Evolutionary conservation across 2,329 filamentous ascomycete species (phyloP).

Genomic region (Stylonectria norvegica): DNA sequence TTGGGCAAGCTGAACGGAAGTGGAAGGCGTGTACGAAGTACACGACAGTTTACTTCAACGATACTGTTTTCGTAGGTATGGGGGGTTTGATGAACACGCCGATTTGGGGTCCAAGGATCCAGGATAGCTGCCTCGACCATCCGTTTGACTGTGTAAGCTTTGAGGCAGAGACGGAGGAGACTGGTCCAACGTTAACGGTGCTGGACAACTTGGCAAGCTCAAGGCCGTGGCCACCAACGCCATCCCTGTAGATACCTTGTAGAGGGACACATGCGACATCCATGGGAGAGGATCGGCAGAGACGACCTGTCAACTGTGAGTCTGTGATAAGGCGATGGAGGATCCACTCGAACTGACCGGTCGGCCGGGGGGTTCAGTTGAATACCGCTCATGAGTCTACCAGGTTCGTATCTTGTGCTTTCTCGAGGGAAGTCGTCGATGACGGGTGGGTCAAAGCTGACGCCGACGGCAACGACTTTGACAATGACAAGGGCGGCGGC

Average conservation of each 20-base stretch:
- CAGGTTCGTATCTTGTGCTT: no score
- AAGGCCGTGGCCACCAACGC: background rate
- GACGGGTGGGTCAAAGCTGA: conserved; percentile 9
- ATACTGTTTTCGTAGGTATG: conserved; percentile 1
- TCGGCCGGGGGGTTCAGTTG: conserved; percentile 9
- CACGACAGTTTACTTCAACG: conserved; percentile 3
- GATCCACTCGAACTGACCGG: conserved; percentile 14
- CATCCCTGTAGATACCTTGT: background rate
- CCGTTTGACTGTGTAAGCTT: background rate
- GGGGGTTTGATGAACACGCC: no score
- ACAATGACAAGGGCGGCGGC: no score
- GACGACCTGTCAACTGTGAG: conserved; percentile 19
- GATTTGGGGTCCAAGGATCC: no score
- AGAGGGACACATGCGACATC: conserved; percentile 2
- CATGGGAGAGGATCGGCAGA: conserved; percentile 21
- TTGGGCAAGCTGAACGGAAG: no score
- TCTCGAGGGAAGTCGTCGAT: conserved; percentile 6
- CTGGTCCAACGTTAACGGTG: conserved; percentile 1
- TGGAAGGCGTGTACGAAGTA: conserved; percentile 5
- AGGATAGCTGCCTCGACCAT: no score
- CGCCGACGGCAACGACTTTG: no score
- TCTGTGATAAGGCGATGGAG: conserved; percentile 17
- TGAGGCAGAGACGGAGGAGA: conserved; percentile 7
- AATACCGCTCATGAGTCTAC: no score
- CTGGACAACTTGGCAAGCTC: background rate